Conservation (phyloP, 2,329 filamentous ascomycete species). For the Fusarium sp. region DNA sequence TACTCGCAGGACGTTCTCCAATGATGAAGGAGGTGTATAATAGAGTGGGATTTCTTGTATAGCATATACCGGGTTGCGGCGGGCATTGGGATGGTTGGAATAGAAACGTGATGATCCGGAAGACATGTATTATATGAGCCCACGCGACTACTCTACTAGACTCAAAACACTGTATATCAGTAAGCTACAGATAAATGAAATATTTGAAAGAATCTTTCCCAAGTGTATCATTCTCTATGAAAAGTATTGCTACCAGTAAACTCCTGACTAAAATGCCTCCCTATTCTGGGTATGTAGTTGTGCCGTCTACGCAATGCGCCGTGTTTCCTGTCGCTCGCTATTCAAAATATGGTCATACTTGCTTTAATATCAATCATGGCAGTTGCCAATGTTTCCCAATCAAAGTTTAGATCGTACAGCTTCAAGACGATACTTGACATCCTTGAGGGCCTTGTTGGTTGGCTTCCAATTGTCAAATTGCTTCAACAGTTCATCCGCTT, state of each 20-base stretch:
- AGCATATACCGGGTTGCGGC: slow-evolving; percentile 34
- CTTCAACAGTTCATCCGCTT: slow-evolving; percentile 82
- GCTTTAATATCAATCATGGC: slow-evolving; percentile 2
- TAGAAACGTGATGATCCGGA: slow-evolving; percentile 23
- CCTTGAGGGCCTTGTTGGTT: slow-evolving; percentile 88
- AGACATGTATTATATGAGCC: slow-evolving; percentile 41
- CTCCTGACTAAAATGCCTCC: slow-evolving; percentile 22
- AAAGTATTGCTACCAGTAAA: slow-evolving; percentile 22
- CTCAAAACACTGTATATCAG: slow-evolving; percentile 31
- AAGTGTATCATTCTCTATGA: slow-evolving; percentile 23
- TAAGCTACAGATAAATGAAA: slow-evolving; percentile 4
- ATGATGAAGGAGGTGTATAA: slow-evolving; percentile 44
- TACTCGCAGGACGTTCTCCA: slow-evolving; percentile 8
- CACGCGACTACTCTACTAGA: slow-evolving; percentile 40
- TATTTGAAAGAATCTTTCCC: background rate
- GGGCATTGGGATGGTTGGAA: slow-evolving; percentile 26
- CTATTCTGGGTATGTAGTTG: slow-evolving; percentile 28
- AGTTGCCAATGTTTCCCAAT: background rate
- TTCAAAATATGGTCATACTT: background rate
- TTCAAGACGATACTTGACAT: slow-evolving; percentile 95
- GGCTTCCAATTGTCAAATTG: slow-evolving; percentile 97
- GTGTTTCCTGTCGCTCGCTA: background rate
- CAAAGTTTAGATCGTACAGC: slow-evolving; percentile 87
- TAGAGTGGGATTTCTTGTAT: slow-evolving; percentile 36
- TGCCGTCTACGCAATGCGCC: slow-evolving; percentile 19